These are phyloP conservation scores for Monosporozyma siamensis DNA, from an alignment of 805 yeast species.

Conservation along the genomic window DNA sequence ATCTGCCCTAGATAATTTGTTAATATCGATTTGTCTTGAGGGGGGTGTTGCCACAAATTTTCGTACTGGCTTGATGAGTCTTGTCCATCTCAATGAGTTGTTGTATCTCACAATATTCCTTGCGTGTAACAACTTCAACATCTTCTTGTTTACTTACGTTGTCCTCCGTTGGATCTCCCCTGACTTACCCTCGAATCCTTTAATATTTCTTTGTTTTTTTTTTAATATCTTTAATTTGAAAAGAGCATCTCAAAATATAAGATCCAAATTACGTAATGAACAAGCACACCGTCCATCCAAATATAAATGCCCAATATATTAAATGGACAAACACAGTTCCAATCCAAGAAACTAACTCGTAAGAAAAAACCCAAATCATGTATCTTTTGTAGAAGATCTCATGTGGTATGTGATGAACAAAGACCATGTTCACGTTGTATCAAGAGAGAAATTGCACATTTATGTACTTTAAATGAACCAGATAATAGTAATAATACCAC, in stretches of 20 bases:
- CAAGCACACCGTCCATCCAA: no score
- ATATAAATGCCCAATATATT: no score
- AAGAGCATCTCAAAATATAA: no score
- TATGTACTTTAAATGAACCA: constrained; percentile 59
- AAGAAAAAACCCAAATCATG: constrained; percentile 44
- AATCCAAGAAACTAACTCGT: not conserved
- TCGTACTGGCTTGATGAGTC: not conserved
- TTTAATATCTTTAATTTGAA: no score
- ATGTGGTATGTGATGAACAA: constrained; percentile 82
- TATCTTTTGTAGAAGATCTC: constrained; percentile 85
- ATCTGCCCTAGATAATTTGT: constrained; percentile 22
- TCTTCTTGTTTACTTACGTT: no score
- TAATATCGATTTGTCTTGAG: constrained; percentile 12
- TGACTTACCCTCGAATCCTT: no score
- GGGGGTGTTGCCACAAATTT: no score
- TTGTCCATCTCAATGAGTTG: not conserved
- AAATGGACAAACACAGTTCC: no score
- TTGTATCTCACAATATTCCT: not conserved
- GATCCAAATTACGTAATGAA: no score
- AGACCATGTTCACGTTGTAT: constrained; percentile 69
- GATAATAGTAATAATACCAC: not conserved
- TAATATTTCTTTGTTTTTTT: no score
- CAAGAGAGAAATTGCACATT: constrained; percentile 77
- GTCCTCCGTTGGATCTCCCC: no score
- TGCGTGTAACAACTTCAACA: no score